Percentiles rank a stretch among this genome's conserved stretches.
Evolutionary conservation across 2,329 filamentous ascomycete species (phyloP).

Genomic region (Purpureocillium takamizusanense): DNA sequence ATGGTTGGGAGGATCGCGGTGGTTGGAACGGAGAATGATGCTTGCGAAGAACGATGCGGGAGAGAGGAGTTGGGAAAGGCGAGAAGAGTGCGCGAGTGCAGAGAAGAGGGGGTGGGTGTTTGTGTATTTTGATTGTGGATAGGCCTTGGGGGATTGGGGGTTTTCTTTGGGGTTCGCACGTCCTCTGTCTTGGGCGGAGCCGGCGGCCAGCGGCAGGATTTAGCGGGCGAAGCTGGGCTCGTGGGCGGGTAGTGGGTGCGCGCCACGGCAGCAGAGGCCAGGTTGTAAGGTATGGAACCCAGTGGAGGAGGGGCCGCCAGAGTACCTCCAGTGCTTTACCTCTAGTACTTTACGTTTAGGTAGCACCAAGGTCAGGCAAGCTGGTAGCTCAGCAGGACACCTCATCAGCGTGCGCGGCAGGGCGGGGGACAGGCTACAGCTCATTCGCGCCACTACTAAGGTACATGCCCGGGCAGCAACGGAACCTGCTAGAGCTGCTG

Average conservation of each 20-base stretch:
- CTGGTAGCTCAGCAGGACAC: too few relatives aligned
- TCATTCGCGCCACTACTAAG: too few relatives aligned
- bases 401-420: too few relatives aligned
- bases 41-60: slow-evolving; percentile 10
- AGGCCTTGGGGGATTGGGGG: slow-evolving; percentile 11
- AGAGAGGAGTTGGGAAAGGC: slow-evolving; percentile 11
- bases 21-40: slow-evolving; percentile 9
- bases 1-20: background rate
- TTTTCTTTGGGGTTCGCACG: slow-evolving; percentile 9
- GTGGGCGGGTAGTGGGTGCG: background rate
- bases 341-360: too few relatives aligned
- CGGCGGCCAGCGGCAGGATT: background rate
- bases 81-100: slow-evolving; percentile 13
- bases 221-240: background rate
- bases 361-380: too few relatives aligned
- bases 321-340: too few relatives aligned
- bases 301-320: too few relatives aligned
- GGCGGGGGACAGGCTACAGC: too few relatives aligned
- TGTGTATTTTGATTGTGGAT: slow-evolving; percentile 22
- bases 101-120: slow-evolving; percentile 18
- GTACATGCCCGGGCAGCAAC: too few relatives aligned
- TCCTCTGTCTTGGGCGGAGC: slow-evolving; percentile 5
- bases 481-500: too few relatives aligned
- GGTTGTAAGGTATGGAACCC: too few relatives aligned
- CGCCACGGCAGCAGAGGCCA: too few relatives aligned